A percentile compares a stretch with the other conserved stretches of the same genome.
Evolutionary conservation across 2,329 filamentous ascomycete genomes (phyloP).

Genomic region (Capronia americana): DNA sequence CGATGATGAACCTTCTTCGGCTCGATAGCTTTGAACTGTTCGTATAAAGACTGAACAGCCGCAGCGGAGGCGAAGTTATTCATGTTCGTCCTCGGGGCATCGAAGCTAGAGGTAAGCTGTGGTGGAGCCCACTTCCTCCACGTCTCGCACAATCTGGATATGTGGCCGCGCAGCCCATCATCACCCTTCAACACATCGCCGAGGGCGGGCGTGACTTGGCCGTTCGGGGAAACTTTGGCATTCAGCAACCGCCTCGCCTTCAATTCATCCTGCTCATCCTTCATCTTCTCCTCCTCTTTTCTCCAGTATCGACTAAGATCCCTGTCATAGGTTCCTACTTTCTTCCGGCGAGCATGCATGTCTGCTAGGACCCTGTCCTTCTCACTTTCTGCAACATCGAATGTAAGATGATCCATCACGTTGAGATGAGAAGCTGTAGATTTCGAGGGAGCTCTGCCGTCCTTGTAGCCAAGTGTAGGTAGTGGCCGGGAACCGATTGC

Average conservation of each 20-base stretch:
- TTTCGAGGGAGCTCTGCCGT: constrained; percentile 13
- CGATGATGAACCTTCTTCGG: constrained; percentile 45
- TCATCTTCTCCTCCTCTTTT: constrained; percentile 27
- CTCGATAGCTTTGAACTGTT: constrained; percentile 43
- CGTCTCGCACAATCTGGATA: background rate
- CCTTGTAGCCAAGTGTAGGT: constrained; percentile 42
- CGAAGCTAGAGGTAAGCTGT: background rate
- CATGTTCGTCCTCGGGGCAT: background rate
- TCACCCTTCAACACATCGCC: background rate
- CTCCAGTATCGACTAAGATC: constrained; percentile 43
- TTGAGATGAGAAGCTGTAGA: constrained; percentile 38
- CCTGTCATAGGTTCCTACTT: constrained; percentile 41
- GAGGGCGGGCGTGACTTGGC: background rate
- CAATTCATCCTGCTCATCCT: constrained; percentile 18
- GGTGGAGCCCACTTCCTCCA: background rate
- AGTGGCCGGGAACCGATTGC: constrained; percentile 12
- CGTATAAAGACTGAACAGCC: constrained; percentile 41
- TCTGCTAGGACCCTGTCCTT: constrained; percentile 43
- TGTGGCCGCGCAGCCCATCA: constrained; percentile 1
- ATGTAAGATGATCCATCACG: constrained; percentile 55
- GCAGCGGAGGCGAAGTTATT: background rate
- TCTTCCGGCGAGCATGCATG: constrained; percentile 43
- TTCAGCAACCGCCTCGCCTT: background rate
- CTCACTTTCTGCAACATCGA: constrained; percentile 47
- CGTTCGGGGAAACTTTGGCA: background rate